Percentiles rank a stretch among this genome's conserved stretches.
Evolutionary conservation across 257 asterid genomes (phyloP).

Genomic region (Nicotiana tomentosiformis): DNA sequence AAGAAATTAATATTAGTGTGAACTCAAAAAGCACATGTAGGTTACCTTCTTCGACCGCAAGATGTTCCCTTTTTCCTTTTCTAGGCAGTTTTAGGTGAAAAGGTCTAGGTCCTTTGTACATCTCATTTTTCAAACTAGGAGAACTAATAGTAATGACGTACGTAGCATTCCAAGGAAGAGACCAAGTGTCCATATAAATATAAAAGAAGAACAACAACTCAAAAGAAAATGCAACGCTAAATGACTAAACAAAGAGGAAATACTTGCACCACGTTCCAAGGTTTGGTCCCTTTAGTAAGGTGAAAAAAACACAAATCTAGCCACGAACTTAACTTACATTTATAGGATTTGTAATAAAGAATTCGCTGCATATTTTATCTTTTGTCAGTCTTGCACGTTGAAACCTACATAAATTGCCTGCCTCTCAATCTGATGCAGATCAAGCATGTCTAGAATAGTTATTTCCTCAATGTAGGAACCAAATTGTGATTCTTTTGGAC

Average conservation of each 20-base stretch:
- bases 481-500: too few relatives aligned
- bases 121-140: neutral
- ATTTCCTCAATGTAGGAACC: neutral
- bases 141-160: neutral
- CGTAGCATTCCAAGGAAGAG: neutral
- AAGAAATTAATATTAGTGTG: neutral
- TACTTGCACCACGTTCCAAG: neutral
- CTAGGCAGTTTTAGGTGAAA: neutral
- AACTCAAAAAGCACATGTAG: conserved; percentile 1
- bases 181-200: neutral
- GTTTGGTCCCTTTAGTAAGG: neutral
- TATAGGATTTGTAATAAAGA: neutral
- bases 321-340: neutral
- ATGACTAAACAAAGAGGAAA: neutral
- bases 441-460: neutral
- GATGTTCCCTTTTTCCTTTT: neutral
- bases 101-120: conserved; percentile 11
- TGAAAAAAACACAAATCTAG: neutral
- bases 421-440: neutral
- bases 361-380: neutral
- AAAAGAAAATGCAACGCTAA: neutral
- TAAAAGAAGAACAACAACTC: neutral
- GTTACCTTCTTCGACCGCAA: neutral
- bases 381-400: neutral
- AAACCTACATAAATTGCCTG: neutral